These are phyloP conservation scores for Phialophora chinensis DNA, from an alignment of 2,329 filamentous ascomycete genomes.

Conservation along the genomic window DNA sequence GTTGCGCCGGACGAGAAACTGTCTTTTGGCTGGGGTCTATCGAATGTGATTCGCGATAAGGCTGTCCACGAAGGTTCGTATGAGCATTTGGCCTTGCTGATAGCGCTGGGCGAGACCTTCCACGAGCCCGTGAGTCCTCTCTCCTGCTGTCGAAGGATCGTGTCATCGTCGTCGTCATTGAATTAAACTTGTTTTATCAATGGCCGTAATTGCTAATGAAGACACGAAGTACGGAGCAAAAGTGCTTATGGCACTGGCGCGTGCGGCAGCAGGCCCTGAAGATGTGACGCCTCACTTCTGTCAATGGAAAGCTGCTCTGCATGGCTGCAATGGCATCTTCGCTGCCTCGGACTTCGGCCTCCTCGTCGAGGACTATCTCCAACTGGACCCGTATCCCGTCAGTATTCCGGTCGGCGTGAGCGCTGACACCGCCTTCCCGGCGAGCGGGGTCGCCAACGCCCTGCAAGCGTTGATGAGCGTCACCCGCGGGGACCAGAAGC, in stretches of 20 bases:
- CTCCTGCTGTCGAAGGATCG: not conserved
- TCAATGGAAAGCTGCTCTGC: slow-evolving; percentile 33
- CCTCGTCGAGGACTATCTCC: slow-evolving; percentile 36
- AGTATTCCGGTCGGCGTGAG: slow-evolving; percentile 4
- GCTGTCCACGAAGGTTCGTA: slow-evolving; percentile 35
- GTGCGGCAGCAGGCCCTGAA: slow-evolving; percentile 23
- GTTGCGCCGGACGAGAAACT: slow-evolving; percentile 29
- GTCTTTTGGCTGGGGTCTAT: slow-evolving; percentile 35
- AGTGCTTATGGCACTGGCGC: slow-evolving; percentile 30
- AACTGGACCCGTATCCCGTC: slow-evolving; percentile 33
- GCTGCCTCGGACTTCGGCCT: slow-evolving; percentile 36
- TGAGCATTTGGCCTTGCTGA: slow-evolving; percentile 36
- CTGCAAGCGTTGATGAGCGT: slow-evolving; percentile 32
- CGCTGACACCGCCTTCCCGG: slow-evolving; percentile 26
- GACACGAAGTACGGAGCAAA: slow-evolving; percentile 25
- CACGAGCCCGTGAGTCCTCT: slow-evolving; percentile 25
- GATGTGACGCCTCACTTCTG: slow-evolving; percentile 36
- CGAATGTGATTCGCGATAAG: slow-evolving; percentile 33
- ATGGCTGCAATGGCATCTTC: slow-evolving; percentile 34
- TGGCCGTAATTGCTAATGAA: not conserved
- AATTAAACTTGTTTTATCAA: not conserved
- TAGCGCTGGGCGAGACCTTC: slow-evolving; percentile 35
- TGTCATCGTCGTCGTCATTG: not conserved
- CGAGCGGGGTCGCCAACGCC: slow-evolving; percentile 28
- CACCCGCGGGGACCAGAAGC: slow-evolving; percentile 28